These are phyloP conservation scores for Lactifluus piperatus DNA, from an alignment of 768 basidiomycete genomes.

Conservation along the genomic window DNA sequence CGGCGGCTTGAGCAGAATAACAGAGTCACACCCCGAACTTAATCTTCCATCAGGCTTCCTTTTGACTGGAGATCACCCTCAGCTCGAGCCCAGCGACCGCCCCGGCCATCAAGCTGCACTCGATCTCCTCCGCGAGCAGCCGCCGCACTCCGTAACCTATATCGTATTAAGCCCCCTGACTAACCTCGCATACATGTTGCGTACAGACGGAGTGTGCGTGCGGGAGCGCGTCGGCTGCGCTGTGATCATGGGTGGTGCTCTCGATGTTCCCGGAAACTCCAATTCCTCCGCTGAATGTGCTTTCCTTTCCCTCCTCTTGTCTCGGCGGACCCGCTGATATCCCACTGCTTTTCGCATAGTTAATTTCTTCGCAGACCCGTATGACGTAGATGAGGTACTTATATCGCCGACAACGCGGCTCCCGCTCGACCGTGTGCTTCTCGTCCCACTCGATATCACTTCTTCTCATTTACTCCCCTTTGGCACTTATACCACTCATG, in stretches of 20 bases:
- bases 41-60: conserved; percentile 26
- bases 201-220: conserved; percentile 44
- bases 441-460: conserved; percentile 78
- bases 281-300: conserved; percentile 77
- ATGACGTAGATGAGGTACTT: conserved; percentile 65
- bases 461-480: conserved; percentile 74
- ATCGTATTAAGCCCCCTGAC: conserved; percentile 72
- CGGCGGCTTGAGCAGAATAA: conserved; percentile 60
- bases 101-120: conserved; percentile 47
- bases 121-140: conserved; percentile 43
- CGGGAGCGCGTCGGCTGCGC: conserved; percentile 56
- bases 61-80: conserved; percentile 28
- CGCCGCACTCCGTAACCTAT: conserved; percentile 54
- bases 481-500: conserved; percentile 41
- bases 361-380: conserved; percentile 85
- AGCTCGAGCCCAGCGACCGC: conserved; percentile 38
- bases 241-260: conserved; percentile 86
- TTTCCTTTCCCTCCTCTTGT: conserved; percentile 22
- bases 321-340: neutral
- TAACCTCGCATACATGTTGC: conserved; percentile 63
- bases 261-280: conserved; percentile 88
- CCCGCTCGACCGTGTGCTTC: conserved; percentile 57
- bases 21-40: conserved; percentile 57
- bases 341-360: conserved; percentile 34
- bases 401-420: conserved; percentile 37